A percentile compares a stretch with the other conserved stretches of the same genome.
These are phyloP conservation scores for Vaccinium macrocarpon DNA, from an alignment of 148 eudicot species.

Conservation along the genomic window DNA sequence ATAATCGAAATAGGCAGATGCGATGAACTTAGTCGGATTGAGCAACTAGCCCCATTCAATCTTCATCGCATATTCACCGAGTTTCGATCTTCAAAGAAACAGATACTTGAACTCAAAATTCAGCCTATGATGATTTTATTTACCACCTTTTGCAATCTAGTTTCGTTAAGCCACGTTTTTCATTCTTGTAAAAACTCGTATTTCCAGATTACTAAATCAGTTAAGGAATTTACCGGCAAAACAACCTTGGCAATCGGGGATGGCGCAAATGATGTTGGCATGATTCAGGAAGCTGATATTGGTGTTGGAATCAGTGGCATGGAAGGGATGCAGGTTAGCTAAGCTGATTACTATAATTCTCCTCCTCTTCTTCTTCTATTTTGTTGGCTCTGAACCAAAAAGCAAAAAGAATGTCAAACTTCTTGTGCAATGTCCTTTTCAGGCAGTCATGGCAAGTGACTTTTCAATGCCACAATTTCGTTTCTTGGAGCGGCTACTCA, in stretches of 20 bases:
- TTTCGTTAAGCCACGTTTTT: background rate
- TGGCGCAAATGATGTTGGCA: constrained; percentile 53
- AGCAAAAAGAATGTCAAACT: too few species aligned
- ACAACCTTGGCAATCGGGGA: constrained; percentile 47
- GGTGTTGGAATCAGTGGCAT: constrained; percentile 52
- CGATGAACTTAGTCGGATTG: too few species aligned
- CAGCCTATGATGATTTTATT: background rate
- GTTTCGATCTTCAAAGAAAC: too few species aligned
- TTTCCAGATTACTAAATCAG: constrained; percentile 36
- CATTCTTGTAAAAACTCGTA: background rate
- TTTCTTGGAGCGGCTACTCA: constrained; percentile 41
- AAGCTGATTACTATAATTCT: background rate
- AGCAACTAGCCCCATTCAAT: background rate
- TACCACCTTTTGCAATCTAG: background rate
- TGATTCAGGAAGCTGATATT: constrained; percentile 57
- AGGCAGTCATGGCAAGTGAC: constrained; percentile 55
- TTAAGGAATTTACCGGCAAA: constrained; percentile 32
- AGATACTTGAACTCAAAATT: too few species aligned
- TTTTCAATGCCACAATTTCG: constrained; percentile 43
- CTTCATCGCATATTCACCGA: too few species aligned
- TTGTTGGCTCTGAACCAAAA: too few species aligned
- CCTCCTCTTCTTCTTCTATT: too few species aligned
- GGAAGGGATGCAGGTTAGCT: constrained; percentile 50
- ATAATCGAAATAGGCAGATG: too few species aligned
- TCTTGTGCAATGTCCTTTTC: background rate